Percentiles rank a stretch among this genome's conserved stretches.
Conservation (phyloP, 257 asterid species). For the Solanum okadae region DNA sequence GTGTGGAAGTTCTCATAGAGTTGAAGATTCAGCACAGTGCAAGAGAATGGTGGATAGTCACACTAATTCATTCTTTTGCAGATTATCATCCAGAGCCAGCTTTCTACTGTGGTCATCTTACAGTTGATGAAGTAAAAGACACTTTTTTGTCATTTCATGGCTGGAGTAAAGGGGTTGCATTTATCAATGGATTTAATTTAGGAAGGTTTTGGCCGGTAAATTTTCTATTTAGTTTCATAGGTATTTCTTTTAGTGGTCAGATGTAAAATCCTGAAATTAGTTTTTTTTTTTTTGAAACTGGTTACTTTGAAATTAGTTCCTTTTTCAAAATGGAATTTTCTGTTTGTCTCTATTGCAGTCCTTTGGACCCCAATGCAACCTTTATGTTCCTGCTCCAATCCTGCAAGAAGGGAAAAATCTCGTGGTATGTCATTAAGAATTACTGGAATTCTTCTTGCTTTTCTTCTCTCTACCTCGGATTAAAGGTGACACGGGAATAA, state of each 20-base stretch:
- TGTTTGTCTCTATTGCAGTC: conserved; percentile 43
- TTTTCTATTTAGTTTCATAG: not conserved
- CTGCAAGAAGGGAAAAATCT: conserved; percentile 59
- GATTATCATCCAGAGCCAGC: conserved; percentile 53
- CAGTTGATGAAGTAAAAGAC: conserved; percentile 45
- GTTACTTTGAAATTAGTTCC: not conserved
- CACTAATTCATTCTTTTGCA: conserved; percentile 12
- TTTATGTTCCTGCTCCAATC: conserved; percentile 83
- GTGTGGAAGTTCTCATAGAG: not conserved
- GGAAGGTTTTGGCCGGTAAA: conserved; percentile 97
- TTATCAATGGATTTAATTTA: conserved; percentile 55
- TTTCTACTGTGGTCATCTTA: conserved; percentile 54
- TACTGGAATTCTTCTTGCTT: not conserved
- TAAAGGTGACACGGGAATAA: not conserved
- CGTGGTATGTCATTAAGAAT: conserved; percentile 39
- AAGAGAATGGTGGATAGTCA: not conserved
- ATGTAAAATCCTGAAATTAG: not conserved
- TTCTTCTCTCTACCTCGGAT: not conserved
- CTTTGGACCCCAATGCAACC: conserved; percentile 87
- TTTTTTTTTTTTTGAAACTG: too few species aligned
- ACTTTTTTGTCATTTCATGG: conserved; percentile 74
- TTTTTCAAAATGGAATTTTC: not conserved
- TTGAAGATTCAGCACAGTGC: not conserved
- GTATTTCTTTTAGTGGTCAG: not conserved
- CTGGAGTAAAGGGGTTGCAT: conserved; percentile 89